A percentile compares a stretch with the other conserved stretches of the same genome.
These are phyloP conservation scores for Dipodascus albidus DNA, from an alignment of 805 yeast genomes.

Conservation along the genomic window DNA sequence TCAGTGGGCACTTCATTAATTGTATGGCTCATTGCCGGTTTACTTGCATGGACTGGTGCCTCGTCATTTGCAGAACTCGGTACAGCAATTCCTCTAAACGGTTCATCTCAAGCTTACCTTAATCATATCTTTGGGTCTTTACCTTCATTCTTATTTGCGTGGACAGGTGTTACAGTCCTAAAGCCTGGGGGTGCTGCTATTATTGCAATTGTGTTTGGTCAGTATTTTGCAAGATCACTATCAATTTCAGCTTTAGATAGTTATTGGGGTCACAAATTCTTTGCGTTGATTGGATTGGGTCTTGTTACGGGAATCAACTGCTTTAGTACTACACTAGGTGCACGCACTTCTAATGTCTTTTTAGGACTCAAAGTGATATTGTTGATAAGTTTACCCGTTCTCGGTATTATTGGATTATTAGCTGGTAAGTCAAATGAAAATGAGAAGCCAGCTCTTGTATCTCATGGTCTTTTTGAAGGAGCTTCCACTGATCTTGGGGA, in stretches of 20 bases:
- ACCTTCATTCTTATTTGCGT: constrained; percentile 28
- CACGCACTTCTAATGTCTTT: constrained; percentile 24
- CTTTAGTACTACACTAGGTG: constrained; percentile 22
- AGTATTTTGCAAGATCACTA: constrained; percentile 23
- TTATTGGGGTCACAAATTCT: constrained; percentile 21
- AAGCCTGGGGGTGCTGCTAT: constrained; percentile 33
- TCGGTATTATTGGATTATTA: constrained; percentile 21
- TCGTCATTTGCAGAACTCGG: constrained; percentile 32
- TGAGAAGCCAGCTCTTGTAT: constrained; percentile 6
- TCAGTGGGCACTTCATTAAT: constrained; percentile 27
- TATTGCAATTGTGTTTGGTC: constrained; percentile 29
- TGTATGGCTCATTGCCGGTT: constrained; percentile 30
- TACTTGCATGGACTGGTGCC: constrained; percentile 34
- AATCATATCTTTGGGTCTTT: constrained; percentile 27
- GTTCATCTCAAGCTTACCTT: constrained; percentile 31
- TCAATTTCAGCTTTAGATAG: constrained; percentile 12
- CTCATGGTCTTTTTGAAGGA: constrained; percentile 18
- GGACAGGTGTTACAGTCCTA: constrained; percentile 28
- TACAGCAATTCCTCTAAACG: constrained; percentile 29
- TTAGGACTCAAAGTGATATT: constrained; percentile 25
- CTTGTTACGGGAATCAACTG: constrained; percentile 20
- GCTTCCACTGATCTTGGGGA: constrained; percentile 20
- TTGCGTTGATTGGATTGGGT: constrained; percentile 23
- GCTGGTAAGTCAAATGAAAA: constrained; percentile 6
- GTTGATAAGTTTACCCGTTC: constrained; percentile 20